Base-by-base conservation (phyloP, 176 grass and related monocot species). In the Chrysopogon serrulatus region DNA sequence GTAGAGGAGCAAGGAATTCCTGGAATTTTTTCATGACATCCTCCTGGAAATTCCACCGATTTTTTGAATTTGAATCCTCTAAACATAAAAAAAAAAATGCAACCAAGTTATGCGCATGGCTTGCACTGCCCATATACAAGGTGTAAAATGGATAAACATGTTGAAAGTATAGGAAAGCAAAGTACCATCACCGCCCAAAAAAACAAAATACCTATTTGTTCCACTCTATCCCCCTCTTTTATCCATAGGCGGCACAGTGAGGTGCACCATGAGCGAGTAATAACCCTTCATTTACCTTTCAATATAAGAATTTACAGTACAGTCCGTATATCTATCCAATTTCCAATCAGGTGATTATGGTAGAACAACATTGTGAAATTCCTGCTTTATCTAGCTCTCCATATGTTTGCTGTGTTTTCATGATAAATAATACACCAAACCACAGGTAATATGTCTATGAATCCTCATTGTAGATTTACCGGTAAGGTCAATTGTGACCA, bases 21-120 rank as follows among this genome's bases (percentile, higher is more conserved):
- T 87, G 73, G 54, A 95, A 86, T 66, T 91, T 89, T 56, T 87
- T 89, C 31, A 68, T 27, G 51, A 91, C n/a, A 73, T 83, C 79
- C 11, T 95, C 87, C 37, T 81, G 67, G 67, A 75, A 86, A 79
- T 91, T 94, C 43, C 76, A 84, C 56, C 88, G 80, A 79, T 79
- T 78, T 56, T 88, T 89, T 73, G 92, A 79, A 73, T 33, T 79
- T 67, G 92, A 87, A 82, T 83, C 79, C 19, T 92, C 93, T 93
- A 89, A 17, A 85, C 13, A 86, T 65, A 45, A 79, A 57, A 84
- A 85, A 84, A 85, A 88, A 65, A 34, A 79, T 23, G 18, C 30
- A 21, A 68, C 9, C 19, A 16, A 53, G 62, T 85, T 40, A 89
- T 62, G 41, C 69, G n/a, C 53, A 56, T n/a, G 3, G 39, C 24